Evolutionary conservation across 2,329 filamentous ascomycete genomes (phyloP).

Genomic region (Pseudopyrenochaeta lycopersici): DNA sequence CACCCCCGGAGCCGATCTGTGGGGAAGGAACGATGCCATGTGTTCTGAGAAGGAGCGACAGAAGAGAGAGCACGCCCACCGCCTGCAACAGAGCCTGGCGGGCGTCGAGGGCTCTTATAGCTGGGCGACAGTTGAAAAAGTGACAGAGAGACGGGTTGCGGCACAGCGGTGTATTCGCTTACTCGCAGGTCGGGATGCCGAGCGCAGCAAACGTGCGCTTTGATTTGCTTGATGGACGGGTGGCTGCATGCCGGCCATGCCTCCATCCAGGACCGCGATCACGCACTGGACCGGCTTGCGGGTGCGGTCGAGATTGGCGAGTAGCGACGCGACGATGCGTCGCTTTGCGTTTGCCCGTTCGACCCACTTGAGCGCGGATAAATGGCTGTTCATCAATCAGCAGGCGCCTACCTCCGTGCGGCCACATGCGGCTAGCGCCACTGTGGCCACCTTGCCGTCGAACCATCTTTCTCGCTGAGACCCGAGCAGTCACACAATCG

Average conservation of each 20-base stretch:
- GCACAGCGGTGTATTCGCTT: slow-evolving; percentile 12
- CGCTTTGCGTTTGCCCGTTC: not conserved
- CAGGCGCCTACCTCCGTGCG: slow-evolving; percentile 7
- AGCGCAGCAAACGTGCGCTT: slow-evolving; percentile 2
- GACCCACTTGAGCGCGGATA: not conserved
- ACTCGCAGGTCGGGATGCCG: slow-evolving; percentile 23
- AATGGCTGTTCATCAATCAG: not conserved
- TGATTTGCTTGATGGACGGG: slow-evolving; percentile 12
- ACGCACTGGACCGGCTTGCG: not conserved
- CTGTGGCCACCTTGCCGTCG: slow-evolving; percentile 11
- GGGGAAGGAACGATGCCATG: slow-evolving; percentile 9
- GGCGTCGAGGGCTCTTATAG: slow-evolving; percentile 7
- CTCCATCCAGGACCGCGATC: not conserved
- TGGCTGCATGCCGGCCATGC: slow-evolving; percentile 12
- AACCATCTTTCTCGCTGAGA: slow-evolving; percentile 21
- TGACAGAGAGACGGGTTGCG: slow-evolving; percentile 20
- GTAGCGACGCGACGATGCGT: slow-evolving; percentile 13
- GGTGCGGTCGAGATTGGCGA: slow-evolving; percentile 18
- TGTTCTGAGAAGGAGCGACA: not conserved
- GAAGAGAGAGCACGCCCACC: not conserved
- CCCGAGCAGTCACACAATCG: slow-evolving; percentile 17
- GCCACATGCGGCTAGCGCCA: slow-evolving; percentile 17
- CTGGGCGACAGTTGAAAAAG: slow-evolving; percentile 17
- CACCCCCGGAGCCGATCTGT: slow-evolving; percentile 3
- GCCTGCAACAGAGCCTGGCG: not conserved